Evolutionary conservation across 768 basidiomycete genomes (phyloP).

Genomic region (Phylloporus arenicola): DNA sequence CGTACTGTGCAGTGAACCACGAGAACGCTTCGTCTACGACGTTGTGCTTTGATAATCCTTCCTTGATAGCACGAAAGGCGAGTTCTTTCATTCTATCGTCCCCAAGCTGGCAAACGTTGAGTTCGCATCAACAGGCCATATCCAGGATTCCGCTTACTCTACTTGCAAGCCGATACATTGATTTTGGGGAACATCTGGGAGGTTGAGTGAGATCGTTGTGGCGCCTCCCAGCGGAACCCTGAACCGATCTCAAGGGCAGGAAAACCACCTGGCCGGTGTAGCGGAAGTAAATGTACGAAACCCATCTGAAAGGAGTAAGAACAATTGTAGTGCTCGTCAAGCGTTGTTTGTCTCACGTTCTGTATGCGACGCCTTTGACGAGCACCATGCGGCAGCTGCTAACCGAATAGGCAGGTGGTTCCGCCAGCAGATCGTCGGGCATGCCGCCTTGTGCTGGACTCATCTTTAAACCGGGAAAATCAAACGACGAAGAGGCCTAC

Average conservation of each 20-base stretch:
- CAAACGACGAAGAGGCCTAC: slow-evolving; percentile 4
- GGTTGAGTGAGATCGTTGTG: not conserved
- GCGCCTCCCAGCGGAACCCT: not conserved
- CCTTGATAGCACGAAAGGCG: slow-evolving; percentile 21
- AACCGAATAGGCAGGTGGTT: slow-evolving; percentile 20
- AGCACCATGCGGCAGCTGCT: slow-evolving; percentile 22
- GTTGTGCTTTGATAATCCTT: slow-evolving; percentile 22
- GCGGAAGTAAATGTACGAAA: slow-evolving; percentile 26
- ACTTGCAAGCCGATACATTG: slow-evolving; percentile 33
- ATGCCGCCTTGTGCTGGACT: not conserved
- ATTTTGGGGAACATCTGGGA: slow-evolving; percentile 32
- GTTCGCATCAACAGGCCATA: not conserved
- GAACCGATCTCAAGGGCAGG: slow-evolving; percentile 19
- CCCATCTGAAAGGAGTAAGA: slow-evolving; percentile 16
- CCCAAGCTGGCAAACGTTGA: slow-evolving; percentile 13
- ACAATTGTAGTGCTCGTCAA: not conserved
- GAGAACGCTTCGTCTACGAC: slow-evolving; percentile 28
- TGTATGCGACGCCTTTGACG: slow-evolving; percentile 26
- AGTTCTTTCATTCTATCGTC: slow-evolving; percentile 23
- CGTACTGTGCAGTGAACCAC: slow-evolving; percentile 29
- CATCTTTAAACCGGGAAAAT: not conserved
- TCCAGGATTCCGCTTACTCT: slow-evolving; percentile 13
- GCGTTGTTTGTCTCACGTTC: slow-evolving; percentile 16
- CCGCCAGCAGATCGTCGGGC: not conserved
- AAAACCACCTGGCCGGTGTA: slow-evolving; percentile 29